Conservation (phyloP, 805 yeast genomes). For the Candida sonorensis region DNA sequence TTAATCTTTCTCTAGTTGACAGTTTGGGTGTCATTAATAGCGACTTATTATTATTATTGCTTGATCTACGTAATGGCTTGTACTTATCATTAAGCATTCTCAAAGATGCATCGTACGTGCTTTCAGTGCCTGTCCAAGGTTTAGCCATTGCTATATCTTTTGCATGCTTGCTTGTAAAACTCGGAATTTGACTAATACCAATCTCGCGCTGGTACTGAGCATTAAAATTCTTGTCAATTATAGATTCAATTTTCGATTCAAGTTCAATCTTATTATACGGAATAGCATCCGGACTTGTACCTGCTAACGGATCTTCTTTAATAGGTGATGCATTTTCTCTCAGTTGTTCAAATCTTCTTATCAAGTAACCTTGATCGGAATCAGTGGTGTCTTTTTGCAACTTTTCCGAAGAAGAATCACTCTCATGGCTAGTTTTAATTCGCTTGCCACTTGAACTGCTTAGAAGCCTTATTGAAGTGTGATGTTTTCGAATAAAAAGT, state of each 20-base stretch:
- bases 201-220: slow-evolving; percentile 33
- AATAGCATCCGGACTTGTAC: slow-evolving; percentile 21
- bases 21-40: slow-evolving; percentile 14
- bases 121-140: slow-evolving; percentile 60
- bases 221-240: slow-evolving; percentile 31
- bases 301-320: slow-evolving; percentile 30
- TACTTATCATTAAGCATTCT: slow-evolving; percentile 52
- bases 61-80: slow-evolving; percentile 29
- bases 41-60: not conserved
- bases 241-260: slow-evolving; percentile 18
- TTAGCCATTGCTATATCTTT: slow-evolving; percentile 40
- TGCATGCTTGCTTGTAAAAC: slow-evolving; percentile 35
- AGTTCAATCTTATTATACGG: slow-evolving; percentile 16
- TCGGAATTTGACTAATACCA: slow-evolving; percentile 36
- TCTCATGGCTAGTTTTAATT: no score
- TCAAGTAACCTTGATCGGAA: slow-evolving; percentile 23
- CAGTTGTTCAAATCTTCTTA: slow-evolving; percentile 31
- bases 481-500: no score
- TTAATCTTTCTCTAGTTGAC: slow-evolving; percentile 34
- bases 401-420: no score
- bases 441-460: no score
- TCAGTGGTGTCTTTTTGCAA: no score
- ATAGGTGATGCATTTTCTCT: slow-evolving; percentile 35
- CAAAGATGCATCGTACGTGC: slow-evolving; percentile 35
- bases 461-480: no score